Evolutionary conservation across 1,284 basidiomycete genomes (phyloP).

Genomic region (Quambalaria eucalypti): DNA sequence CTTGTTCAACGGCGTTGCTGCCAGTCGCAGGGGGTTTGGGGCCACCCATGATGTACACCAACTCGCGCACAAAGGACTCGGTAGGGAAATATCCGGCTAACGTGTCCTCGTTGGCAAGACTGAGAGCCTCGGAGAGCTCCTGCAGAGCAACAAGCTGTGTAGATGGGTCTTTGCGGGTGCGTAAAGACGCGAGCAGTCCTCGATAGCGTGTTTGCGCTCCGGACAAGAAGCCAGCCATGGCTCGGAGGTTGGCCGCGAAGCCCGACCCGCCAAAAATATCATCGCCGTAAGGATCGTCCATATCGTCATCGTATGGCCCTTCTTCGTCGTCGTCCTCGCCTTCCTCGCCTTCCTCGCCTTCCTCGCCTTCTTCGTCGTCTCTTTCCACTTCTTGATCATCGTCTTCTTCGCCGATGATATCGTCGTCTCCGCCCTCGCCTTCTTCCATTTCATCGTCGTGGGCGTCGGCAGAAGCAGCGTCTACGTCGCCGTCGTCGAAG

Average conservation of each 20-base stretch:
- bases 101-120: constrained; percentile 94
- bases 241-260: constrained; percentile 35
- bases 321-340: constrained; percentile 16
- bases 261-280: constrained; percentile 13
- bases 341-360: constrained; percentile 6
- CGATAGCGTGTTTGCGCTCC: constrained; percentile 32
- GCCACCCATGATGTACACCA: constrained; percentile 84
- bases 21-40: constrained; percentile 44
- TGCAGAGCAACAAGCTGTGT: constrained; percentile 74
- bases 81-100: constrained; percentile 88
- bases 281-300: constrained; percentile 16
- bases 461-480: not conserved
- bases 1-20: constrained; percentile 6
- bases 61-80: constrained; percentile 81
- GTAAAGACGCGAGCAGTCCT: constrained; percentile 27
- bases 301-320: constrained; percentile 13
- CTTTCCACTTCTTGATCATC: not conserved
- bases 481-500: not conserved
- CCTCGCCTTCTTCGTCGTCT: constrained; percentile 9
- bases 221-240: constrained; percentile 39
- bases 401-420: not conserved
- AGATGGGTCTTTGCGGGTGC: constrained; percentile 52
- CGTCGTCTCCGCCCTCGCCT: not conserved
- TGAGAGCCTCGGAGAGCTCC: constrained; percentile 86
- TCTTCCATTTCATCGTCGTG: not conserved